phyloP scores from a whole-genome alignment of 805 yeast genomes.

The Kazachstania bromeliacearum region DNA sequence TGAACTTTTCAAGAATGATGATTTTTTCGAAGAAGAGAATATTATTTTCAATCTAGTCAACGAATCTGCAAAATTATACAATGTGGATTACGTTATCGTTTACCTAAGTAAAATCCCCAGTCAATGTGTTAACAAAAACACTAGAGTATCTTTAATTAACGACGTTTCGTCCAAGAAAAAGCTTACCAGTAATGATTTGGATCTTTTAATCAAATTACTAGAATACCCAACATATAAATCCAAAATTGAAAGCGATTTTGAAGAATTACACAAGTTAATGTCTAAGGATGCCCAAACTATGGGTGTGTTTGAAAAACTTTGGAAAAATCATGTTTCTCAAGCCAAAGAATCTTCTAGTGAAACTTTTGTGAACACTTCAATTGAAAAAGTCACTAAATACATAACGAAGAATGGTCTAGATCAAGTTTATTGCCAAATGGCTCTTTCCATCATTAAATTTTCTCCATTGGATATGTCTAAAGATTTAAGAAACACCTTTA shows the following conservation, averaged over 20 bases:
- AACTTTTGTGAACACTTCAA: conserved; percentile 8
- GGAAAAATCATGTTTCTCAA: conserved; percentile 36
- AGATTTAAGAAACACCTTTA: conserved; percentile 1
- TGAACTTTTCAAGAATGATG: conserved; percentile 29
- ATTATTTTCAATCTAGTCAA: conserved; percentile 29
- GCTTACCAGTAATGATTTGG: conserved; percentile 5
- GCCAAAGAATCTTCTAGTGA: conserved; percentile 23
- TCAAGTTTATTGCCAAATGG: conserved; percentile 8
- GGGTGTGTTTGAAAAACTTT: conserved; percentile 30
- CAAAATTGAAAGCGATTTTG: conserved; percentile 37
- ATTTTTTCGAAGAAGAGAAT: conserved; percentile 40
- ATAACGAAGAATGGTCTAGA: conserved; percentile 4
- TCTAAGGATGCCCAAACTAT: conserved; percentile 2
- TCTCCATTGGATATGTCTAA: conserved; percentile 1
- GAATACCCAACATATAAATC: conserved; percentile 47
- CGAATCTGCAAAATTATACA: conserved; percentile 11
- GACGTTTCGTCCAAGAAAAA: conserved; percentile 10
- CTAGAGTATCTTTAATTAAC: conserved; percentile 24
- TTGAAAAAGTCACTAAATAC: background rate
- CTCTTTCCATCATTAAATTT: conserved; percentile 8
- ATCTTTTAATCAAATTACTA: conserved; percentile 34
- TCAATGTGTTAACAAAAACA: conserved; percentile 36
- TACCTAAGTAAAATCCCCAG: conserved; percentile 35
- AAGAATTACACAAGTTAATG: conserved; percentile 11
- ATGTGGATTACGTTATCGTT: conserved; percentile 2